phyloP scores from a whole-genome alignment of 208 protist genomes.

The Acanthamoeba lenticulata region DNA sequence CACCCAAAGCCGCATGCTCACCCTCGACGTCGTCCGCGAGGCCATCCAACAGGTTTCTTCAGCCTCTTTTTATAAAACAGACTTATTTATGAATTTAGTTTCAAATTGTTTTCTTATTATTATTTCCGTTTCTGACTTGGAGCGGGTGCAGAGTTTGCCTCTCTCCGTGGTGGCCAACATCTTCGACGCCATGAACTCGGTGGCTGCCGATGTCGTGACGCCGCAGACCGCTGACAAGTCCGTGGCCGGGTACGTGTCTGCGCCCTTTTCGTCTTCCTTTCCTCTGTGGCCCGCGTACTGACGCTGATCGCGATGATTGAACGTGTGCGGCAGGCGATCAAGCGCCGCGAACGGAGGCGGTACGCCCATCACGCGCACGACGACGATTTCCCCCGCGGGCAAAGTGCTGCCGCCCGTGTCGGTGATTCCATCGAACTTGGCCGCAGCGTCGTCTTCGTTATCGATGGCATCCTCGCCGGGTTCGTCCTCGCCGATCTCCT shows the following conservation, averaged over 20 bases:
- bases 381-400: neutral
- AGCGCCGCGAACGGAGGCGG: neutral
- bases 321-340: neutral
- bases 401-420: neutral
- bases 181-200: neutral
- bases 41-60: neutral
- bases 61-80: neutral
- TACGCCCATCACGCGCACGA: neutral
- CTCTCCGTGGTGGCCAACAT: neutral
- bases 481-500: neutral
- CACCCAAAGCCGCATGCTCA: neutral
- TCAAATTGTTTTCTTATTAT: neutral
- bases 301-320: no score
- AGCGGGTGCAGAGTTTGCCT: neutral
- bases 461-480: neutral
- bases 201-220: neutral
- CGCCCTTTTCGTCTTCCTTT: no score
- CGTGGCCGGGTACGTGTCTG: no score
- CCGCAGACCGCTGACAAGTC: neutral
- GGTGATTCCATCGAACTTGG: neutral
- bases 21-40: neutral
- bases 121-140: no score
- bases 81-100: neutral
- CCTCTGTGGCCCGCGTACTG: no score
- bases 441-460: no score